Percentiles rank a stretch among this genome's conserved stretches.
Evolutionary conservation across 352 stramenopile genomes (phyloP).

Genomic region (Phytopythium vexans): DNA sequence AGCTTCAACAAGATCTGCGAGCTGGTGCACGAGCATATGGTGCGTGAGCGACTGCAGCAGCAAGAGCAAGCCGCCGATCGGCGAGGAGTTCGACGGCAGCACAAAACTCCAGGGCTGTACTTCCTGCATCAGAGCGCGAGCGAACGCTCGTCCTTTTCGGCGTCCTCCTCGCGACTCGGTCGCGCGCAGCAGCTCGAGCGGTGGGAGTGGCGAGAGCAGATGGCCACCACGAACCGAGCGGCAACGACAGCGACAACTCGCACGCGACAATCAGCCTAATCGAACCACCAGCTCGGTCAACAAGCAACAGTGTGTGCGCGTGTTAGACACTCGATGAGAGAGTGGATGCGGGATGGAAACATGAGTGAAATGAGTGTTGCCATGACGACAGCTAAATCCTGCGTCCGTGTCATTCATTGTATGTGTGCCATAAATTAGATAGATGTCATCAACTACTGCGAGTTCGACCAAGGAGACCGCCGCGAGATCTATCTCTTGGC

Average conservation of each 20-base stretch:
- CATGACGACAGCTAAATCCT: slow-evolving; percentile 45
- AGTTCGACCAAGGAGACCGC: no score
- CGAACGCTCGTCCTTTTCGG: slow-evolving; percentile 22
- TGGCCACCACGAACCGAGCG: not conserved
- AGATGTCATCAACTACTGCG: no score
- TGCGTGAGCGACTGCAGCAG: not conserved
- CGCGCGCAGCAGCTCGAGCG: slow-evolving; percentile 26
- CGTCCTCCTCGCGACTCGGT: slow-evolving; percentile 1
- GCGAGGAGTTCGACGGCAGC: not conserved
- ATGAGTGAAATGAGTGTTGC: slow-evolving; percentile 7
- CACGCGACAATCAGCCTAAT: not conserved
- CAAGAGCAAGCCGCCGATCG: not conserved
- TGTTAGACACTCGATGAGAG: not conserved
- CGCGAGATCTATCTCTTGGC: slow-evolving; percentile 63
- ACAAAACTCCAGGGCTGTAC: slow-evolving; percentile 25
- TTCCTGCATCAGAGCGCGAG: slow-evolving; percentile 54
- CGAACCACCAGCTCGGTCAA: no score
- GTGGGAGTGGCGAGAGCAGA: slow-evolving; percentile 41
- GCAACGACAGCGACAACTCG: not conserved
- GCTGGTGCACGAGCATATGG: slow-evolving; percentile 38
- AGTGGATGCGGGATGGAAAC: not conserved
- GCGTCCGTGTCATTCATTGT: slow-evolving; percentile 8
- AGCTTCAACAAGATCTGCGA: slow-evolving; percentile 78
- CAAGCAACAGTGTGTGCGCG: no score
- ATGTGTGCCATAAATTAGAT: no score